Evolutionary conservation across 1,284 basidiomycete species (phyloP).

Genomic region (Xerocomus minutiporus): DNA sequence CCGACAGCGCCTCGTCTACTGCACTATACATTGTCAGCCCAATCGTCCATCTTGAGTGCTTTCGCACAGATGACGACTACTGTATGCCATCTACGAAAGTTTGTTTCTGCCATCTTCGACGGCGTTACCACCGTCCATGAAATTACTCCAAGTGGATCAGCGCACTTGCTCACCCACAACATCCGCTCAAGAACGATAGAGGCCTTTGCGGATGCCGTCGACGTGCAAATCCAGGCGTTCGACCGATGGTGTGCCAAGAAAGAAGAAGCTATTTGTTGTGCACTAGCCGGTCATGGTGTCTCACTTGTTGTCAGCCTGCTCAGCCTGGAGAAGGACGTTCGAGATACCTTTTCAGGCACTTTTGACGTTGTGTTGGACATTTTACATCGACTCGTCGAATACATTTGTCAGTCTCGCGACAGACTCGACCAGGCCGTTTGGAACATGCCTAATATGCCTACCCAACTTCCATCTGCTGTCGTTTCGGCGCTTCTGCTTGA

Average conservation of each 20-base stretch:
- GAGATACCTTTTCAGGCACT: conserved; percentile 50
- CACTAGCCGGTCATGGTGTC: conserved; percentile 42
- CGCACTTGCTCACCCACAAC: conserved; percentile 19
- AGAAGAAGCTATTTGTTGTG: conserved; percentile 62
- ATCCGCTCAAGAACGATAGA: conserved; percentile 59
- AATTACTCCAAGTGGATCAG: conserved; percentile 17
- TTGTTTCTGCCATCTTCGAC: conserved; percentile 45
- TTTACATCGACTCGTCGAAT: conserved; percentile 31
- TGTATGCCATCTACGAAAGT: conserved; percentile 57
- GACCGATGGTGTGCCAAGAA: conserved; percentile 66
- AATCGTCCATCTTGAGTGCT: conserved; percentile 56
- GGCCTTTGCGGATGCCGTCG: conserved; percentile 76
- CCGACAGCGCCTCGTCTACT: conserved; percentile 53
- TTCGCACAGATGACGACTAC: conserved; percentile 56
- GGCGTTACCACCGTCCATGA: conserved; percentile 24
- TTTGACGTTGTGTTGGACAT: conserved; percentile 55
- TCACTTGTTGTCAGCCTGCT: conserved; percentile 63
- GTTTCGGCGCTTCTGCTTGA: conserved; percentile 59
- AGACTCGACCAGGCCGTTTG: conserved; percentile 35
- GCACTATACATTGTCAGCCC: conserved; percentile 60
- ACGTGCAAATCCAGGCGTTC: conserved; percentile 52
- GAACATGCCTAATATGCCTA: conserved; percentile 40
- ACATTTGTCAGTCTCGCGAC: conserved; percentile 29
- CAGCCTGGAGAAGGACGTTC: conserved; percentile 54
- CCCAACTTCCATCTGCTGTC: conserved; percentile 45